phyloP scores from a whole-genome alignment of 176 grass and related monocot species.

The Carex cristatella region DNA sequence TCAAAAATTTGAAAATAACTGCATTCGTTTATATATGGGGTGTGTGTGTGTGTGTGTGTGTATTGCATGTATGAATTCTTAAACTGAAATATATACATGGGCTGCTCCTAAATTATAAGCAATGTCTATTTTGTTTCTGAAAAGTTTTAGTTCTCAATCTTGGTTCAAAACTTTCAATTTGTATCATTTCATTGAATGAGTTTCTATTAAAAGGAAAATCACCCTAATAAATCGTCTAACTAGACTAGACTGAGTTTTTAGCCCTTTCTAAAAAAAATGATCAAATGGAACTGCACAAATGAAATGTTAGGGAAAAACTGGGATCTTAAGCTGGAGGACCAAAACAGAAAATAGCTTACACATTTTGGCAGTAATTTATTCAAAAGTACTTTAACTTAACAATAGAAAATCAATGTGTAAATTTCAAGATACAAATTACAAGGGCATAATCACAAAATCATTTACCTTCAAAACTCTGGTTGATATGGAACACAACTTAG shows the following conservation, averaged over 20 bases:
- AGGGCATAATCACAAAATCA: neutral
- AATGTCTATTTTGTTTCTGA: neutral
- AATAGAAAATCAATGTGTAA: neutral
- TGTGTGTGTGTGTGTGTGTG: too few species aligned
- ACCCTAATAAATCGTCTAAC: neutral
- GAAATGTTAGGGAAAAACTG: neutral
- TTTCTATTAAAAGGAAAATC: neutral
- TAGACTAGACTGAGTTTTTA: neutral
- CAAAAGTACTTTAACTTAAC: neutral
- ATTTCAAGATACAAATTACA: neutral
- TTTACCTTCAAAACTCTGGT: slow-evolving; percentile 68
- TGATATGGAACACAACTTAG: slow-evolving; percentile 55
- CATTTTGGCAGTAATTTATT: neutral
- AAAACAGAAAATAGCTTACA: neutral
- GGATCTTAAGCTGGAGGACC: neutral
- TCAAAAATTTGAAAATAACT: neutral
- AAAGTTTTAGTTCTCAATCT: neutral
- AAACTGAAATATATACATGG: too few species aligned
- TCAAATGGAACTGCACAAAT: neutral
- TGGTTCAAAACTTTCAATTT: neutral
- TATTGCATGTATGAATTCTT: too few species aligned
- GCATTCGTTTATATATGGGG: neutral
- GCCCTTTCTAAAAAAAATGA: neutral
- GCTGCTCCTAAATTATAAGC: neutral
- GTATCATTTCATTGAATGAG: neutral